Evolutionary conservation across 164 flowering plant species (phyloP).

Genomic region (Aristolochia fimbriata): DNA sequence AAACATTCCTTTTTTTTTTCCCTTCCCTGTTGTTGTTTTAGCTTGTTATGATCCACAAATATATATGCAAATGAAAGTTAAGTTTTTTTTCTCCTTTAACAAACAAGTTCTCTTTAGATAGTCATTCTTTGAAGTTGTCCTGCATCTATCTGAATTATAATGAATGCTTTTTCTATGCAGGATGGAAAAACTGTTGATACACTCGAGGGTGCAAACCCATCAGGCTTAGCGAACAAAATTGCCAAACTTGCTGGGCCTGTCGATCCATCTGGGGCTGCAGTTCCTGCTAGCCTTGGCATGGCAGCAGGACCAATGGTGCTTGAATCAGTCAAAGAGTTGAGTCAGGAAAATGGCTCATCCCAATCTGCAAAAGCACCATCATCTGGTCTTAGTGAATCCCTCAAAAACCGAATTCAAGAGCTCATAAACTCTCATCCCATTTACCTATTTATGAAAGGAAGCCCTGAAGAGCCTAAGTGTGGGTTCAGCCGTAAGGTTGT

Average conservation of each 20-base stretch:
- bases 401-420: constrained; percentile 43
- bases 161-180: constrained; percentile 18
- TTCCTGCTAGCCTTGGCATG: constrained; percentile 90
- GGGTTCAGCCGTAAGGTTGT: constrained; percentile 87
- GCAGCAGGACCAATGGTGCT: constrained; percentile 76
- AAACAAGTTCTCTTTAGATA: neutral
- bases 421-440: constrained; percentile 59
- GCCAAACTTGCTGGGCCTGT: constrained; percentile 62
- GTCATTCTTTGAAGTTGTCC: neutral
- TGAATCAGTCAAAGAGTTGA: constrained; percentile 57
- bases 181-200: constrained; percentile 72
- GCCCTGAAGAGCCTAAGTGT: constrained; percentile 69
- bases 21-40: neutral
- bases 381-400: constrained; percentile 24
- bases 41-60: neutral
- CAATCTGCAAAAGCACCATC: constrained; percentile 14
- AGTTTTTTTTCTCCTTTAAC: too few relatives aligned
- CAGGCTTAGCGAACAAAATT: constrained; percentile 88
- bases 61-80: too few relatives aligned
- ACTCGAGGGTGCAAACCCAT: constrained; percentile 88
- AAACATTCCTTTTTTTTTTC: neutral
- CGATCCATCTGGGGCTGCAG: constrained; percentile 46
- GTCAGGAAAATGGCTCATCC: constrained; percentile 40
- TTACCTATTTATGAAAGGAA: constrained; percentile 96
- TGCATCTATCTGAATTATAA: too few relatives aligned